phyloP scores from a whole-genome alignment of 2,329 filamentous ascomycete genomes.

The Madurella fahalii region DNA sequence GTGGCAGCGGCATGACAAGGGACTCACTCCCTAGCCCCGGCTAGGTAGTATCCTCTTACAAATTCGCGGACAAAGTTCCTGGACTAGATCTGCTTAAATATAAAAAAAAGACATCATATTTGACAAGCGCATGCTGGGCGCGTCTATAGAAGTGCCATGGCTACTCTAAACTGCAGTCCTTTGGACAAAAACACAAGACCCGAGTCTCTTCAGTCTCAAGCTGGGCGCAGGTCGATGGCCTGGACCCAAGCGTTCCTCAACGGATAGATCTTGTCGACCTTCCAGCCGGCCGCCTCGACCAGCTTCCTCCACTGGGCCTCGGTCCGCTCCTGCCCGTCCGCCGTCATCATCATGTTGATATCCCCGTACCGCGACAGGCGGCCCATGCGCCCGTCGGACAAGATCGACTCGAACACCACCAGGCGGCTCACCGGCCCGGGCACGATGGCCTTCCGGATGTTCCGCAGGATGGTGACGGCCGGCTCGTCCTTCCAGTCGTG shows the following conservation, averaged over 20 bases:
- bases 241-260: not conserved
- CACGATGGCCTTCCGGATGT: slow-evolving; percentile 25
- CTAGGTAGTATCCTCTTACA: too few species aligned
- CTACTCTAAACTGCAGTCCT: too few species aligned
- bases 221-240: not conserved
- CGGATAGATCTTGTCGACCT: not conserved
- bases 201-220: too few species aligned
- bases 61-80: too few species aligned
- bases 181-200: too few species aligned
- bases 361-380: slow-evolving; percentile 37
- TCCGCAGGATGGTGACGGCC: slow-evolving; percentile 26
- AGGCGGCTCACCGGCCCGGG: slow-evolving; percentile 27
- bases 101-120: too few species aligned
- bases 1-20: too few species aligned
- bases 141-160: too few species aligned
- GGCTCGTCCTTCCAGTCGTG: slow-evolving; percentile 39
- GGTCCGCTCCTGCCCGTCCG: not conserved
- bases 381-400: slow-evolving; percentile 29
- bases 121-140: too few species aligned
- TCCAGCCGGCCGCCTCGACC: not conserved
- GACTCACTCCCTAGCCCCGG: too few species aligned
- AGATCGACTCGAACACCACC: slow-evolving; percentile 36
- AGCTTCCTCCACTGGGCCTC: not conserved
- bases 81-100: too few species aligned
- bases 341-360: slow-evolving; percentile 39